phyloP scores from a whole-genome alignment of 768 basidiomycete species.

The Psilocybe azurescens region DNA sequence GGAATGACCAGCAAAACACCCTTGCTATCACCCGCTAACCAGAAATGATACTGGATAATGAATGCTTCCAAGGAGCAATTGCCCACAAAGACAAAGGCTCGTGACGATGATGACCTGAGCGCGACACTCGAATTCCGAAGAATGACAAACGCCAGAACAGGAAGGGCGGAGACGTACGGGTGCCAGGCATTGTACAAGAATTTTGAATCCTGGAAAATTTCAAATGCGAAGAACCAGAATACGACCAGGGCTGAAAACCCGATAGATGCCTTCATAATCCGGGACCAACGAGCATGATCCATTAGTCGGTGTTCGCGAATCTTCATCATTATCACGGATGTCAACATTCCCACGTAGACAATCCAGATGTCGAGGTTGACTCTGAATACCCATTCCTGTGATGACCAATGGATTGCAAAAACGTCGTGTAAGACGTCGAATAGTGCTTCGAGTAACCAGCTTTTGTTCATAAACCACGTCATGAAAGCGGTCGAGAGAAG shows the following conservation, averaged over 20 bases:
- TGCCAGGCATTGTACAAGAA: slow-evolving; percentile 88
- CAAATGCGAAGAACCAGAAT: slow-evolving; percentile 84
- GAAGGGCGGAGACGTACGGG: slow-evolving; percentile 80
- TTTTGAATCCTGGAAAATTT: slow-evolving; percentile 77
- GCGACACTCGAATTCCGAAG: slow-evolving; percentile 78
- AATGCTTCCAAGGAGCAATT: slow-evolving; percentile 91
- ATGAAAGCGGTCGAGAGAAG: slow-evolving; percentile 64
- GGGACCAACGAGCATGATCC: slow-evolving; percentile 71
- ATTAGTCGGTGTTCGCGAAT: slow-evolving; percentile 72
- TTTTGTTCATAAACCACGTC: slow-evolving; percentile 68
- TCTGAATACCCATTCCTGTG: slow-evolving; percentile 88
- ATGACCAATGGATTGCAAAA: slow-evolving; percentile 83
- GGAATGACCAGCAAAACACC: slow-evolving; percentile 82
- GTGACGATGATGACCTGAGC: slow-evolving; percentile 73
- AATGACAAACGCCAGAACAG: slow-evolving; percentile 75
- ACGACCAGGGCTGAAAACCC: slow-evolving; percentile 58
- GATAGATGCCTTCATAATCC: slow-evolving; percentile 51
- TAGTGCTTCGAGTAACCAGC: slow-evolving; percentile 63
- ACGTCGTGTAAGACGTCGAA: slow-evolving; percentile 69
- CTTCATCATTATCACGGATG: slow-evolving; percentile 76
- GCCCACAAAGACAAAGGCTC: slow-evolving; percentile 81
- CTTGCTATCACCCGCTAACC: slow-evolving; percentile 86
- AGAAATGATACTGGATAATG: slow-evolving; percentile 88
- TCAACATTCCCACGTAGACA: slow-evolving; percentile 86
- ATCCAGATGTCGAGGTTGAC: slow-evolving; percentile 90